Conservation (phyloP, 1,284 basidiomycete genomes). For the Abortiporus biennis region DNA sequence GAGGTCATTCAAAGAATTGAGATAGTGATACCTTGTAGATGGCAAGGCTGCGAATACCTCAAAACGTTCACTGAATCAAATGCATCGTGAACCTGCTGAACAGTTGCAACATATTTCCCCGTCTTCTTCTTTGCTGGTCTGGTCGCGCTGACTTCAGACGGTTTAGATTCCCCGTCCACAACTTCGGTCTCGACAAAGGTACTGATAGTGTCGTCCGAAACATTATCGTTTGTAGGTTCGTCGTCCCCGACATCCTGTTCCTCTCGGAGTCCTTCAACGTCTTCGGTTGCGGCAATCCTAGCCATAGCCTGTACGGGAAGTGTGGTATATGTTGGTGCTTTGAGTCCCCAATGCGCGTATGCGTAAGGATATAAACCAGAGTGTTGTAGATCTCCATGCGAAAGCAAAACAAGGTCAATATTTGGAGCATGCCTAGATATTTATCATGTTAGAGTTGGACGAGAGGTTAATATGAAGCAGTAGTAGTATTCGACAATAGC, state of each 20-base stretch:
- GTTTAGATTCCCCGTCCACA: background rate
- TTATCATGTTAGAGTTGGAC: conserved; percentile 1
- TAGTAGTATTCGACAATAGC: background rate
- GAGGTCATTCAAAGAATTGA: background rate
- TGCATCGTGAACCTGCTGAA: conserved; percentile 88
- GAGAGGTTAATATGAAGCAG: background rate
- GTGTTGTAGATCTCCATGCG: conserved; percentile 88
- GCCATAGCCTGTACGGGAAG: conserved; percentile 97
- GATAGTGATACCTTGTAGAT: conserved; percentile 73
- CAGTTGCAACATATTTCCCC: conserved; percentile 67
- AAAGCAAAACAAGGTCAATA: conserved; percentile 85
- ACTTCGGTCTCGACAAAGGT: too few species aligned
- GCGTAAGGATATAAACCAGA: conserved; percentile 91
- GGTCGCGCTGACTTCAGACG: too few species aligned
- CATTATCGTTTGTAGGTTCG: background rate
- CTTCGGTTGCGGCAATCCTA: conserved; percentile 81
- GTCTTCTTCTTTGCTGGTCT: conserved; percentile 15
- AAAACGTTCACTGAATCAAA: conserved; percentile 91
- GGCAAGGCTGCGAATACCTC: conserved; percentile 93
- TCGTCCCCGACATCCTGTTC: conserved; percentile 58
- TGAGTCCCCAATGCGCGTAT: conserved; percentile 81
- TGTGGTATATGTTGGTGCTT: conserved; percentile 92
- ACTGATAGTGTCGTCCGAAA: background rate
- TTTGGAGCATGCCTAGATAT: conserved; percentile 55
- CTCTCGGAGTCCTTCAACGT: conserved; percentile 73